Conservation (phyloP, 345 rosid species). For the Salix udensis region DNA sequence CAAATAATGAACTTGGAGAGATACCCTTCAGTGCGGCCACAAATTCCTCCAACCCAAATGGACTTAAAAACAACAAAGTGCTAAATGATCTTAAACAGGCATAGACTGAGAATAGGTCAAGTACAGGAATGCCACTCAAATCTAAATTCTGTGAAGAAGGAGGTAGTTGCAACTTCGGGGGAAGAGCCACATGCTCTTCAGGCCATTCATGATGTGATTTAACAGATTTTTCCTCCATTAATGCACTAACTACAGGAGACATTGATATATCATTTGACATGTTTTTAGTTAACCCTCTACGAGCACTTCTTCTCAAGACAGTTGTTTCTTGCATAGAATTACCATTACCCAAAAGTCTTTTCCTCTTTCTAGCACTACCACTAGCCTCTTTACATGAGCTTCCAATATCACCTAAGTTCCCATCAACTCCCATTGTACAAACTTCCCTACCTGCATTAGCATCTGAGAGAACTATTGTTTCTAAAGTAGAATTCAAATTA, state of each 20-base stretch:
- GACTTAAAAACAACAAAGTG: constrained; percentile 74
- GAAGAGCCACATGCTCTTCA: constrained; percentile 45
- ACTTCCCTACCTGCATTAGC: constrained; percentile 12
- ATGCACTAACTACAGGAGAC: constrained; percentile 53
- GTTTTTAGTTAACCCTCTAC: constrained; percentile 51
- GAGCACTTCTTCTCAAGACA: constrained; percentile 81
- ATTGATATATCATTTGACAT: constrained; percentile 32
- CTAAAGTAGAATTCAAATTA: constrained; percentile 5
- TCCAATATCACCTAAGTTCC: constrained; percentile 30
- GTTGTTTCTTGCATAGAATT: constrained; percentile 32
- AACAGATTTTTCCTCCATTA: constrained; percentile 52
- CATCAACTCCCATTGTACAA: constrained; percentile 12
- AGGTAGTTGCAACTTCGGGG: constrained; percentile 65
- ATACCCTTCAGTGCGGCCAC: constrained; percentile 58
- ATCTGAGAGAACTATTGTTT: background rate
- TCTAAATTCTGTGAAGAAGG: constrained; percentile 59
- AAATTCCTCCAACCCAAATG: constrained; percentile 87
- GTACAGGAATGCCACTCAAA: constrained; percentile 56
- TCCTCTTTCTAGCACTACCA: constrained; percentile 46
- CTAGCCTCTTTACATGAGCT: constrained; percentile 26
- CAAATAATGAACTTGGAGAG: constrained; percentile 59
- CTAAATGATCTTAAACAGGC: constrained; percentile 90
- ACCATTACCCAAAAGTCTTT: constrained; percentile 35
- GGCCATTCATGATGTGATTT: constrained; percentile 17
- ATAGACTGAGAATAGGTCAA: constrained; percentile 68